phyloP scores from a whole-genome alignment of 176 grass and related monocot genomes.

The Phoenix dactylifera region DNA sequence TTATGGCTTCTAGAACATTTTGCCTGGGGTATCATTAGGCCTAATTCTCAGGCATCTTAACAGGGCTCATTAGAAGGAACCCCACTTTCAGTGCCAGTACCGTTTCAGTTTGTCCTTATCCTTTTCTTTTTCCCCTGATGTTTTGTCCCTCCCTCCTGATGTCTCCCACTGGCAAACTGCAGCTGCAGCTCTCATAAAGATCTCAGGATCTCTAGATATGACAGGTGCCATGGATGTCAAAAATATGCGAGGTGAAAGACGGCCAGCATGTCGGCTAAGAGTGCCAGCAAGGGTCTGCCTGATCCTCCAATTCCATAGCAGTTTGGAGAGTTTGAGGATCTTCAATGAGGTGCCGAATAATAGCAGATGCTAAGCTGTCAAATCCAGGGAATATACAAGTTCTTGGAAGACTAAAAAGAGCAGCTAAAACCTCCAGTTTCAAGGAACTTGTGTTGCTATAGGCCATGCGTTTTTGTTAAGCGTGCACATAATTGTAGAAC shows the following conservation, averaged over 20 bases:
- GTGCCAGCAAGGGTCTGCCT: conserved; percentile 37
- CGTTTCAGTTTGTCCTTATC: conserved; percentile 50
- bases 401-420: conserved; percentile 50
- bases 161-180: conserved; percentile 62
- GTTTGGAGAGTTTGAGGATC: conserved; percentile 66
- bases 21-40: conserved; percentile 42
- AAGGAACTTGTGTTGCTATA: conserved; percentile 48
- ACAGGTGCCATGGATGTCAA: conserved; percentile 58
- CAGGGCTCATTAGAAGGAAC: conserved; percentile 32
- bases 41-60: conserved; percentile 47
- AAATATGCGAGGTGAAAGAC: conserved; percentile 45
- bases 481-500: conserved; percentile 64
- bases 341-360: conserved; percentile 73
- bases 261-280: conserved; percentile 24
- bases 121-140: conserved; percentile 81
- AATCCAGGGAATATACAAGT: conserved; percentile 61
- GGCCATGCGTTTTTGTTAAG: conserved; percentile 58
- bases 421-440: conserved; percentile 44
- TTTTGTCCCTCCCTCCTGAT: conserved; percentile 47
- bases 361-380: conserved; percentile 67
- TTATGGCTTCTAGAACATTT: conserved; percentile 46
- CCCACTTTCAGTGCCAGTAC: conserved; percentile 26
- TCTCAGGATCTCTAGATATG: conserved; percentile 52
- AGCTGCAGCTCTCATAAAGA: conserved; percentile 74
- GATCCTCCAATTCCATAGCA: conserved; percentile 80